Percentiles rank a stretch among this genome's conserved stretches.
Conservation (phyloP, 2,329 filamentous ascomycete species). For the Sarocladium oryzae region DNA sequence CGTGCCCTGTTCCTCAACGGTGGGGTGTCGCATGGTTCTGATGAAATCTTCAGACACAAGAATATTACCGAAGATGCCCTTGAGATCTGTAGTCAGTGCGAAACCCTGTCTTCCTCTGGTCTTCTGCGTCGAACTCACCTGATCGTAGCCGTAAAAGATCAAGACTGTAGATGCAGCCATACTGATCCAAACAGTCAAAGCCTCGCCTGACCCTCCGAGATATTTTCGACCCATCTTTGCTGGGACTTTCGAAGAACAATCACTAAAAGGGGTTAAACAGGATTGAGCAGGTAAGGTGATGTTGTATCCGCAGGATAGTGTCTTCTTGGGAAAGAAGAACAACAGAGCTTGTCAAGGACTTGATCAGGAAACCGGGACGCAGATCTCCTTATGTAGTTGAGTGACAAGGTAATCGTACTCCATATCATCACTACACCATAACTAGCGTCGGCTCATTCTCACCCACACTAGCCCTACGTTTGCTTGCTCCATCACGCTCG, state of each 20-base stretch:
- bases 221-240: constrained; percentile 27
- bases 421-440: not conserved
- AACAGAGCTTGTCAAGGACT: not conserved
- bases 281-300: too few relatives aligned
- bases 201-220: constrained; percentile 42
- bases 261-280: too few relatives aligned
- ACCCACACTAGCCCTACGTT: not conserved
- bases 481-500: too few relatives aligned
- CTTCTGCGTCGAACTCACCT: constrained; percentile 18
- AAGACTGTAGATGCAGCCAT: constrained; percentile 42
- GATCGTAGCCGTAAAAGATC: constrained; percentile 41
- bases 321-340: not conserved
- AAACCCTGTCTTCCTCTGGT: not conserved
- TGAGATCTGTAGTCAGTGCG: not conserved
- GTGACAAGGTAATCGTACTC: not conserved
- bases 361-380: not conserved
- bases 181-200: constrained; percentile 46
- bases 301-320: too few relatives aligned
- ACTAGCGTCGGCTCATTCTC: not conserved
- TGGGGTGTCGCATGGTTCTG: constrained; percentile 14
- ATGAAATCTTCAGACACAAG: constrained; percentile 21
- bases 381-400: constrained; percentile 2
- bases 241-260: too few relatives aligned
- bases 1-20: constrained; percentile 11
- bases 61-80: constrained; percentile 25